These are phyloP conservation scores for Pleurotus eryngii DNA, from an alignment of 768 basidiomycete species.

Conservation along the genomic window DNA sequence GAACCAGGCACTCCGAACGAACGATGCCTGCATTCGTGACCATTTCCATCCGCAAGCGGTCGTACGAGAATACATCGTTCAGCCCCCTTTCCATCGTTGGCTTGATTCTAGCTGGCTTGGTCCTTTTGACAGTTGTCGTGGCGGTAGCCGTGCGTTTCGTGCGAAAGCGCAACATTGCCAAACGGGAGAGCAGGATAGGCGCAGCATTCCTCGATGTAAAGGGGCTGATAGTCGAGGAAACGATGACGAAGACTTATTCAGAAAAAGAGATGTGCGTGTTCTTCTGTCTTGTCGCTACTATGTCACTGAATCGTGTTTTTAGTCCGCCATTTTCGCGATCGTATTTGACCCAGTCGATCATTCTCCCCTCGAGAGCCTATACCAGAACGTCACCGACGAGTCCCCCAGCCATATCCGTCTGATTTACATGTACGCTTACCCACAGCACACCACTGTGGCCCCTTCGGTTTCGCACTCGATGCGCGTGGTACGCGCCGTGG, in stretches of 20 bases:
- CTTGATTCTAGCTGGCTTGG: slow-evolving; percentile 42
- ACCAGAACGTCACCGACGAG: slow-evolving; percentile 28
- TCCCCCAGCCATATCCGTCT: slow-evolving; percentile 37
- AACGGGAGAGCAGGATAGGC: slow-evolving; percentile 32
- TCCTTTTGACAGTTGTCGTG: slow-evolving; percentile 31
- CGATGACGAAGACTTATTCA: slow-evolving; percentile 22
- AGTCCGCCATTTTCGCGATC: slow-evolving; percentile 33
- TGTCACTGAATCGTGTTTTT: too few species aligned
- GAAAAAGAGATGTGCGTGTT: slow-evolving; percentile 23
- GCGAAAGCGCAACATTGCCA: slow-evolving; percentile 35
- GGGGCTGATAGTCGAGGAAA: slow-evolving; percentile 34
- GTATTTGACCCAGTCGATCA: slow-evolving; percentile 40
- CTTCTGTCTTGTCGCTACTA: neutral
- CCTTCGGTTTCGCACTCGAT: slow-evolving; percentile 38
- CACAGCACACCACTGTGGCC: slow-evolving; percentile 17
- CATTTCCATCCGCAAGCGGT: neutral
- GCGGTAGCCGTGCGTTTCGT: slow-evolving; percentile 43
- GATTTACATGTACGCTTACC: slow-evolving; percentile 37
- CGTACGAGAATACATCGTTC: slow-evolving; percentile 6
- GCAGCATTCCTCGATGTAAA: slow-evolving; percentile 47
- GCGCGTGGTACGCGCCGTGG: slow-evolving; percentile 9
- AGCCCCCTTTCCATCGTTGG: slow-evolving; percentile 46
- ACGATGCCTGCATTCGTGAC: slow-evolving; percentile 5
- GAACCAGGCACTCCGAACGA: too few species aligned
- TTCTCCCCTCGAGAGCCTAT: slow-evolving; percentile 52